A percentile compares a stretch with the other conserved stretches of the same genome.
Evolutionary conservation across 169 alveolate species (phyloP).

Genomic region (Cryptosporidium tyzzeri): DNA sequence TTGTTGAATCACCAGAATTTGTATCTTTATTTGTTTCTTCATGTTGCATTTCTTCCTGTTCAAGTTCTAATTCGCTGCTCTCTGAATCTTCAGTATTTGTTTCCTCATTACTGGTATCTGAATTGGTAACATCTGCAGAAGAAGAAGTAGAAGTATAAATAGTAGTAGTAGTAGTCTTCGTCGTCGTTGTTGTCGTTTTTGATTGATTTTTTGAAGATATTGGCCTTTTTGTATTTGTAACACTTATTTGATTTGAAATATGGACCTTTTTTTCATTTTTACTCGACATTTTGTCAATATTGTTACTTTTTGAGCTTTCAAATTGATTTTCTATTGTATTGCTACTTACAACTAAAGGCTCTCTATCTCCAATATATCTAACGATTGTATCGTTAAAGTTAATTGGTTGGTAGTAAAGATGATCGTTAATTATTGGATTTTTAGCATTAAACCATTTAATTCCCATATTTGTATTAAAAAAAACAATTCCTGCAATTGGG

Average conservation of each 20-base stretch:
- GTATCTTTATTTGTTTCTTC: too few relatives aligned
- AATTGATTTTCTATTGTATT: constrained; percentile 1
- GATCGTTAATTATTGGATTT: constrained; percentile 69
- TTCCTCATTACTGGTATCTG: too few relatives aligned
- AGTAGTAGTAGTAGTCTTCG: not conserved
- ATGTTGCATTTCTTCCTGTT: not conserved
- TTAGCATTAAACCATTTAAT: constrained; percentile 72
- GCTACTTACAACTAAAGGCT: constrained; percentile 19
- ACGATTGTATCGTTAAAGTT: constrained; percentile 46
- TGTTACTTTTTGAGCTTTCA: not conserved
- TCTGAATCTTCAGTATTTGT: not conserved
- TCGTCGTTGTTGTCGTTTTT: not conserved
- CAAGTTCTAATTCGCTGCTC: not conserved
- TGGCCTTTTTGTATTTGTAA: not conserved
- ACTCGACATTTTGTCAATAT: not conserved
- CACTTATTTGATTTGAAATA: not conserved
- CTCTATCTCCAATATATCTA: constrained; percentile 71
- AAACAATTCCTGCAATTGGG: constrained; percentile 67
- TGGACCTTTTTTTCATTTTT: not conserved
- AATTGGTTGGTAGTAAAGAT: constrained; percentile 57
- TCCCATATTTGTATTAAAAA: constrained; percentile 75
- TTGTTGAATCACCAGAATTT: not conserved
- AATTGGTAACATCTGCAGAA: too few relatives aligned
- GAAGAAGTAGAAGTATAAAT: not conserved
- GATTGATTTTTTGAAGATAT: constrained; percentile 2